A percentile compares a stretch with the other conserved stretches of the same genome.
These are phyloP conservation scores for Neurospora cerealis DNA, from an alignment of 495 filamentous ascomycete species.

Conservation along the genomic window DNA sequence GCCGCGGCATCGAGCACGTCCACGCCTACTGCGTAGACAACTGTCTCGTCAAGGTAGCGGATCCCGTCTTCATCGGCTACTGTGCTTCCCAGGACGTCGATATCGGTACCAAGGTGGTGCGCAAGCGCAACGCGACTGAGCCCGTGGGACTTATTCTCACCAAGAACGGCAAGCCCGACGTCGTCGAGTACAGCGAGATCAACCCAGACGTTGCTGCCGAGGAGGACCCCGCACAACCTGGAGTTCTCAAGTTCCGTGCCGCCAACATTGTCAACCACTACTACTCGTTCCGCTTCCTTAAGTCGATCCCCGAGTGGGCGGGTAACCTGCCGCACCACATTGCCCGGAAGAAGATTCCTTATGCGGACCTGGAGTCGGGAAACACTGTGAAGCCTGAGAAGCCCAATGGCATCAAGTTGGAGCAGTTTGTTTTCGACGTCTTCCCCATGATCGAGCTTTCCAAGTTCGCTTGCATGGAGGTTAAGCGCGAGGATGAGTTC, in stretches of 20 bases:
- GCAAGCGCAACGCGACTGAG: constrained; percentile 95
- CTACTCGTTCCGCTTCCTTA: constrained; percentile 90
- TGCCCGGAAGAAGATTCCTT: constrained; percentile 96
- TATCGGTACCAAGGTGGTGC: constrained; percentile 96
- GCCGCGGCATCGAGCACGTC: constrained; percentile 86
- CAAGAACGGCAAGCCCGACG: constrained; percentile 93
- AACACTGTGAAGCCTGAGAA: constrained; percentile 78
- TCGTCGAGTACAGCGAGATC: constrained; percentile 99
- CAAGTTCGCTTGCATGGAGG: constrained; percentile 92
- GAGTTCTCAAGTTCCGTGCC: constrained; percentile 86
- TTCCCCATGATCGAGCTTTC: constrained; percentile 81
- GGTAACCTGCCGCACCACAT: constrained; percentile 89
- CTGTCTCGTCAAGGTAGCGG: constrained; percentile 94
- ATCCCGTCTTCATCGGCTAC: constrained; percentile 93
- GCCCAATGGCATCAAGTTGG: constrained; percentile 96
- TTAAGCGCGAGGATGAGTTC: constrained; percentile 95
- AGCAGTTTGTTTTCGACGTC: constrained; percentile 98
- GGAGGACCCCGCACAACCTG: constrained; percentile 71
- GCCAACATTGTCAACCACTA: constrained; percentile 99
- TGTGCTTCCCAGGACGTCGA: constrained; percentile 81
- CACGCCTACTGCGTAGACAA: constrained; percentile 99
- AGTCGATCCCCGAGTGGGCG: constrained; percentile 77
- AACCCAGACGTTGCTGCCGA: constrained; percentile 72
- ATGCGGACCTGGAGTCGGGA: constrained; percentile 63
- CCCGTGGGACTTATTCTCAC: constrained; percentile 89